Percentiles rank a stretch among this genome's conserved stretches.
phyloP scores from a whole-genome alignment of 306 rosid species.

The Glycyrrhiza uralensis region DNA sequence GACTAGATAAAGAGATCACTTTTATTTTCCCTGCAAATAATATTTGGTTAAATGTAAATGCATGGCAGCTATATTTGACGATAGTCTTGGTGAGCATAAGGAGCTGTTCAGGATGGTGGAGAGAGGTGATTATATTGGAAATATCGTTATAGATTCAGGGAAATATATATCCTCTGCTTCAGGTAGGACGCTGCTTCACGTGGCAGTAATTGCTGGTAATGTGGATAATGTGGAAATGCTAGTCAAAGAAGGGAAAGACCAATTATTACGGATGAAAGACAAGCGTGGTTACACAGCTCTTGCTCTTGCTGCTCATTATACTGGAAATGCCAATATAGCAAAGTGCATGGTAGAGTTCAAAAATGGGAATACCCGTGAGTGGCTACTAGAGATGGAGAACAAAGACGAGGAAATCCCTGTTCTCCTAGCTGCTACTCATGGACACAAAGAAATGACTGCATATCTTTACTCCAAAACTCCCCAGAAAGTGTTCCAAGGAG shows the following conservation, averaged over 20 bases:
- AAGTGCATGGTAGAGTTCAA: neutral
- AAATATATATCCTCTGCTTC: neutral
- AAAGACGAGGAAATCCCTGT: neutral
- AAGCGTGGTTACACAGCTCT: neutral
- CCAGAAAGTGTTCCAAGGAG: accelerated
- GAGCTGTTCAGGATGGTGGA: neutral
- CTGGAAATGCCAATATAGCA: neutral
- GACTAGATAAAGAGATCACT: no score
- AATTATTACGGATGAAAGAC: neutral
- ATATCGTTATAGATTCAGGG: no score
- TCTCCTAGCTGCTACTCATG: slow-evolving; percentile 1
- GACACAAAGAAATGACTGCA: slow-evolving; percentile 2
- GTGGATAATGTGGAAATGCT: neutral
- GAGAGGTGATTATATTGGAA: neutral
- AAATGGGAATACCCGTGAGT: neutral
- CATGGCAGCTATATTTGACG: neutral
- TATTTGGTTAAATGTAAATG: neutral
- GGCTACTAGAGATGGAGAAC: neutral
- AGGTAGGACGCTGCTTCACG: slow-evolving; percentile 8
- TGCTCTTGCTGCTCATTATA: neutral
- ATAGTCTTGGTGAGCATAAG: neutral
- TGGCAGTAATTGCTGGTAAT: slow-evolving; percentile 2
- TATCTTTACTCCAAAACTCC: neutral
- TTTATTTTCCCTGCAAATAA: no score
- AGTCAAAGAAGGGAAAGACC: neutral